These are phyloP conservation scores for Helichrysum umbraculigerum DNA, from an alignment of 129 eudicot species.

Conservation along the genomic window DNA sequence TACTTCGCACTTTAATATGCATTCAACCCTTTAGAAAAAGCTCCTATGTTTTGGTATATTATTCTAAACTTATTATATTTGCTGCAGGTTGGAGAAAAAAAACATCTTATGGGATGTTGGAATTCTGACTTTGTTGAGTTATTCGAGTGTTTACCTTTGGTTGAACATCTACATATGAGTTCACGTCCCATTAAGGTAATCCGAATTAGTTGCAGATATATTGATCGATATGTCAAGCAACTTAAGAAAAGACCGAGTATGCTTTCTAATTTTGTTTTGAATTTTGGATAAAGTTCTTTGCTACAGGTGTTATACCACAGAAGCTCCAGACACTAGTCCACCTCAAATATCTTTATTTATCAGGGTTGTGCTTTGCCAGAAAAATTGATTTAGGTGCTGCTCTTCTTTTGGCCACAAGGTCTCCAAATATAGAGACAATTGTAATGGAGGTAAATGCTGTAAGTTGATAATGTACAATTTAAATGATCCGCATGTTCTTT, in stretches of 20 bases:
- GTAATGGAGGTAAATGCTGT: not conserved
- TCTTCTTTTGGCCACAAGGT: conserved; percentile 25
- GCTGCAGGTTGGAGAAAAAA: conserved; percentile 22
- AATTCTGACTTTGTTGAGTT: conserved; percentile 23
- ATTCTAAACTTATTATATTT: not conserved
- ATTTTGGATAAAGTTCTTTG: conserved; percentile 30
- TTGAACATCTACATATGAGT: conserved; percentile 25
- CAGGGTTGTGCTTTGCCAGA: conserved; percentile 22
- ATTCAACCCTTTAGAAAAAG: not conserved
- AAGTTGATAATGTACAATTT: not conserved
- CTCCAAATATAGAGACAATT: conserved; percentile 12
- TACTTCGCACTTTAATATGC: not conserved
- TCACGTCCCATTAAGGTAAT: conserved; percentile 20
- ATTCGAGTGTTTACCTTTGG: conserved; percentile 20
- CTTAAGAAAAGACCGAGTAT: not conserved
- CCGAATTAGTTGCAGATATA: not conserved
- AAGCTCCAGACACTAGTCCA: conserved; percentile 13
- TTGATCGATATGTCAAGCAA: not conserved
- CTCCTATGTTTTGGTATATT: not conserved
- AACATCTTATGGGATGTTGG: conserved; percentile 15
- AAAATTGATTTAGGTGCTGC: conserved; percentile 16
- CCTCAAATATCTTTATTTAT: conserved; percentile 13
- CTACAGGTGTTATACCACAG: conserved; percentile 24
- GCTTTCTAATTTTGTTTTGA: not conserved
- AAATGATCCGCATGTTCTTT: not conserved